These are phyloP conservation scores for Berberis thunbergii DNA, from an alignment of 164 flowering plant genomes.

Conservation along the genomic window DNA sequence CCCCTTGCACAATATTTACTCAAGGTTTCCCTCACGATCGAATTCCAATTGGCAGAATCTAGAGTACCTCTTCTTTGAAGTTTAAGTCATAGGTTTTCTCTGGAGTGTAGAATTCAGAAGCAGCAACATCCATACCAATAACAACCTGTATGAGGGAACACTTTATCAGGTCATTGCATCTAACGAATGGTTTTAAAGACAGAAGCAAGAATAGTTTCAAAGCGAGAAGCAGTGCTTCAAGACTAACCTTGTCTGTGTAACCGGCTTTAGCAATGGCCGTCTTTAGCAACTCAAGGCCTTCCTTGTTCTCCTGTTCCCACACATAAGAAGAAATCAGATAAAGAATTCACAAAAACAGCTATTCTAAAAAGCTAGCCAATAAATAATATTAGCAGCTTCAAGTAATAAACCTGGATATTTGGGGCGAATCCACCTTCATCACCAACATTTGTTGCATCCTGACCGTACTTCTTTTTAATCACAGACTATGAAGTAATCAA, in stretches of 20 bases:
- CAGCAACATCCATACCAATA: slow-evolving; percentile 98
- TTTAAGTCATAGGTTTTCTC: slow-evolving; percentile 79
- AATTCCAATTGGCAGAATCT: background rate
- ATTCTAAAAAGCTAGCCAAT: too few species aligned
- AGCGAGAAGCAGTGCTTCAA: slow-evolving; percentile 1
- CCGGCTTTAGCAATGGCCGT: slow-evolving; percentile 92
- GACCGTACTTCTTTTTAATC: slow-evolving; percentile 89
- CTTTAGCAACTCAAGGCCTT: slow-evolving; percentile 86
- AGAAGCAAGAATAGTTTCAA: background rate
- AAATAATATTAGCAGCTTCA: background rate
- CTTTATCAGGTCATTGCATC: background rate
- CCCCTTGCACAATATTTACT: too few species aligned
- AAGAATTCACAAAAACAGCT: background rate
- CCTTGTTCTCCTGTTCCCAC: slow-evolving; percentile 70
- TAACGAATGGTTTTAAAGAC: background rate
- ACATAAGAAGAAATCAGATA: background rate
- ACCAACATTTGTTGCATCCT: slow-evolving; percentile 93
- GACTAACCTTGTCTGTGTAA: slow-evolving; percentile 61
- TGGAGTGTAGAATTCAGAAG: slow-evolving; percentile 74
- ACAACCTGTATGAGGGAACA: slow-evolving; percentile 43
- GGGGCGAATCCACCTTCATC: slow-evolving; percentile 99
- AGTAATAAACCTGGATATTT: slow-evolving; percentile 56
- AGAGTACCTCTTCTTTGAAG: slow-evolving; percentile 75
- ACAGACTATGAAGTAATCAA: slow-evolving; percentile 40
- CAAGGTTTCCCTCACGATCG: too few species aligned